A percentile compares a stretch with the other conserved stretches of the same genome.
These are phyloP conservation scores for Colletotrichum horii DNA, from an alignment of 2,329 filamentous ascomycete genomes.

Conservation along the genomic window DNA sequence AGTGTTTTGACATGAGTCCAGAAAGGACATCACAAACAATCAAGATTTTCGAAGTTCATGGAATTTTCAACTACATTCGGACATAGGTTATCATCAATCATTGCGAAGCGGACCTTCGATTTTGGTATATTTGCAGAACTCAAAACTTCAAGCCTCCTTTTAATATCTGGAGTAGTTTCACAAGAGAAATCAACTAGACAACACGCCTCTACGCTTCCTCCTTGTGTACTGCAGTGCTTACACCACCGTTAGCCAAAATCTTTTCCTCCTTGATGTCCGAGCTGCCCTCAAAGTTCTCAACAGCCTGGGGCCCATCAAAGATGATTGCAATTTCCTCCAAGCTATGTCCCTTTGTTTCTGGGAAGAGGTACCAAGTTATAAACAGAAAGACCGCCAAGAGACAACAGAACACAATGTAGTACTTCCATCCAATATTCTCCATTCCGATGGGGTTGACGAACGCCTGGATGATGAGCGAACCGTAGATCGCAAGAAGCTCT, in stretches of 20 bases:
- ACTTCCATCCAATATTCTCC: constrained; percentile 42
- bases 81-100: fast-evolving
- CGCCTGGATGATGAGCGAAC: constrained; percentile 32
- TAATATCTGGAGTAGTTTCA: fast-evolving
- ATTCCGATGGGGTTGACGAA: constrained; percentile 44
- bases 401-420: constrained; percentile 42
- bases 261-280: constrained; percentile 4
- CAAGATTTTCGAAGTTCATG: no score
- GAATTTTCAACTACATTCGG: no score
- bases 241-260: neutral
- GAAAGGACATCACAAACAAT: no score
- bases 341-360: constrained; percentile 31
- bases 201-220: neutral
- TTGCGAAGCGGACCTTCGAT: neutral
- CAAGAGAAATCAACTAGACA: neutral
- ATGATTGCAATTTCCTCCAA: constrained; percentile 33
- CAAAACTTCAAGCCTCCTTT: neutral
- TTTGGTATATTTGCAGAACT: neutral
- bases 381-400: constrained; percentile 32
- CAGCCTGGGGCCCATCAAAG: constrained; percentile 24
- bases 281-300: neutral
- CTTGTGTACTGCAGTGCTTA: neutral
- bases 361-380: constrained; percentile 39
- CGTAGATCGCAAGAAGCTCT: constrained; percentile 28
- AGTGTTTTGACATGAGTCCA: neutral